Conservation (phyloP, 2,329 filamentous ascomycete species). For the Ascochyta rabiei region DNA sequence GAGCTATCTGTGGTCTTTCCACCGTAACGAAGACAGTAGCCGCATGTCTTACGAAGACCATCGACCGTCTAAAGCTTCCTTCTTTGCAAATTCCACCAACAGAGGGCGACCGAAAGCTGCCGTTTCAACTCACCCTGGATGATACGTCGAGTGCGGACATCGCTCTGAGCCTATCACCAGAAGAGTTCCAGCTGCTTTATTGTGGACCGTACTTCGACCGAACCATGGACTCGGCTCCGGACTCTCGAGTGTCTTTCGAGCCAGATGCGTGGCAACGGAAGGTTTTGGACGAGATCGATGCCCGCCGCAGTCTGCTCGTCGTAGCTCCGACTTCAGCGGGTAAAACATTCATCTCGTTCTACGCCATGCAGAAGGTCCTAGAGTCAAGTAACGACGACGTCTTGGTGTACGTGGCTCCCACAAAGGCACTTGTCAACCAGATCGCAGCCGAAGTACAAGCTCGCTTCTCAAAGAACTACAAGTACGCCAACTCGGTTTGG, state of each 20-base stretch:
- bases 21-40: conserved; percentile 40
- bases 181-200: conserved; percentile 70
- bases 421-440: conserved; percentile 82
- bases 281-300: conserved; percentile 76
- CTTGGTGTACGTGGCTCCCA: conserved; percentile 79
- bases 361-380: conserved; percentile 79
- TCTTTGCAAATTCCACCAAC: conserved; percentile 38
- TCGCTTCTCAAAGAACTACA: conserved; percentile 71
- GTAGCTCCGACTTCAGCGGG: conserved; percentile 80
- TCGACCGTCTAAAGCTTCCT: conserved; percentile 50
- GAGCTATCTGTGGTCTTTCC: conserved; percentile 35
- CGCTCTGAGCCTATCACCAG: conserved; percentile 50
- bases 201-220: conserved; percentile 77
- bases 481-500: conserved; percentile 71
- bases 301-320: conserved; percentile 72
- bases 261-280: conserved; percentile 79
- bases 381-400: conserved; percentile 71
- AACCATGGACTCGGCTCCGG: conserved; percentile 71
- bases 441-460: conserved; percentile 80
- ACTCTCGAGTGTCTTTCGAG: conserved; percentile 72
- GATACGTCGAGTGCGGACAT: conserved; percentile 30
- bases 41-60: conserved; percentile 42
- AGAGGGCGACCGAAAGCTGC: conserved; percentile 49
- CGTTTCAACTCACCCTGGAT: conserved; percentile 49
- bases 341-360: conserved; percentile 85